Percentiles rank a stretch among this genome's conserved stretches.
phyloP scores from a whole-genome alignment of 441 rosid genomes.

The Populus hybrid region DNA sequence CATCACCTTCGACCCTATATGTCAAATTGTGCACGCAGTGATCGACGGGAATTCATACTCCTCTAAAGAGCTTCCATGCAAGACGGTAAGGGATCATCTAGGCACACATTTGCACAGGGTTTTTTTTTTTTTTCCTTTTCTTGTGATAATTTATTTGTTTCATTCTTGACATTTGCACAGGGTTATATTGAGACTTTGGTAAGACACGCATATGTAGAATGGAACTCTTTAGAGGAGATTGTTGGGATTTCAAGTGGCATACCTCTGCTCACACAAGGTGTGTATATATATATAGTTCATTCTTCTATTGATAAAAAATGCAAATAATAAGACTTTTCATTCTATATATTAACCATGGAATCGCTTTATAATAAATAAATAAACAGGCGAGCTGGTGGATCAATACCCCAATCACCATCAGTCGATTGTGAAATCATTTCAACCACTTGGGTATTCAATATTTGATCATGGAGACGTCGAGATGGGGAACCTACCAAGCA shows the following conservation, averaged over 20 bases:
- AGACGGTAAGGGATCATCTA: slow-evolving; percentile 34
- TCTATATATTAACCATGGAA: neutral
- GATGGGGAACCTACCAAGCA: slow-evolving; percentile 17
- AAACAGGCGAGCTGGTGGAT: slow-evolving; percentile 38
- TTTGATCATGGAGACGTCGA: slow-evolving; percentile 15
- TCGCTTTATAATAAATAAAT: neutral
- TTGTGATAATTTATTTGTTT: neutral
- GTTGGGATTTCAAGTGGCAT: slow-evolving; percentile 43
- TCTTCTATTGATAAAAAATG: neutral
- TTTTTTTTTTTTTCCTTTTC: no score
- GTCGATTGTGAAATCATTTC: slow-evolving; percentile 15
- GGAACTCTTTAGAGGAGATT: slow-evolving; percentile 47
- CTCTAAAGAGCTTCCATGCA: slow-evolving; percentile 25
- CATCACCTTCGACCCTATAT: slow-evolving; percentile 59
- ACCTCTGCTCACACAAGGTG: slow-evolving; percentile 65
- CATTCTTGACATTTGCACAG: slow-evolving; percentile 22
- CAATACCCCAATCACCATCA: slow-evolving; percentile 29
- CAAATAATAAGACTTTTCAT: no score
- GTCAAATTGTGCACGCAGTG: slow-evolving; percentile 53
- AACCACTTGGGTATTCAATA: slow-evolving; percentile 18
- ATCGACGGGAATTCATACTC: slow-evolving; percentile 39
- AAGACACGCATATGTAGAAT: slow-evolving; percentile 51
- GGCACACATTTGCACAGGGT: neutral
- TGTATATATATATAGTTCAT: neutral
- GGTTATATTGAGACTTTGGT: slow-evolving; percentile 41